A percentile compares a stretch with the other conserved stretches of the same genome.
Evolutionary conservation across 257 asterid genomes (phyloP).

Genomic region (Solanum piurae): DNA sequence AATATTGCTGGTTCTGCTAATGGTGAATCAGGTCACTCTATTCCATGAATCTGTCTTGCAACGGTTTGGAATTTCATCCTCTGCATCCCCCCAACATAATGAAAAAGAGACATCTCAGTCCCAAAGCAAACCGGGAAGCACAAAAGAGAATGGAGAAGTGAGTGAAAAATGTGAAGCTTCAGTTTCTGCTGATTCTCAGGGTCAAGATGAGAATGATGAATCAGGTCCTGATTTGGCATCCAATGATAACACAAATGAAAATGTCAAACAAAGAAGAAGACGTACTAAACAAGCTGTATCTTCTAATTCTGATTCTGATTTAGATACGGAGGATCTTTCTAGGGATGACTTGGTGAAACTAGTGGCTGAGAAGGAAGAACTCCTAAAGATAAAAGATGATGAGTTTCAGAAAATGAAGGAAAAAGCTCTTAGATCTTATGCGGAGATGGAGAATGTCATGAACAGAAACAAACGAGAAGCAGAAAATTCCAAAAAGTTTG

Average conservation of each 20-base stretch:
- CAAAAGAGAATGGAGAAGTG: conserved; percentile 19
- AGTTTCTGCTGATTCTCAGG: conserved; percentile 13
- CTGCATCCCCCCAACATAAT: conserved; percentile 41
- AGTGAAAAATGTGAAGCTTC: conserved; percentile 23
- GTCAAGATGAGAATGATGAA: conserved; percentile 26
- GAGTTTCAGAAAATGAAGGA: conserved; percentile 61
- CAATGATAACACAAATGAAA: conserved; percentile 2
- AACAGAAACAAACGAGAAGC: conserved; percentile 72
- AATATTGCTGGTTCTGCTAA: not conserved
- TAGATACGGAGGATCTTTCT: conserved; percentile 55
- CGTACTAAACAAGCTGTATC: conserved; percentile 30
- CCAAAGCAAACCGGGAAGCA: conserved; percentile 14
- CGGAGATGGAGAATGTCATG: conserved; percentile 82
- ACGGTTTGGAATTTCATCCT: conserved; percentile 43
- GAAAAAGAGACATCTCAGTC: conserved; percentile 38
- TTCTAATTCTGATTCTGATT: conserved; percentile 39
- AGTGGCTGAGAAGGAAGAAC: conserved; percentile 54
- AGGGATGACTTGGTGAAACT: conserved; percentile 69
- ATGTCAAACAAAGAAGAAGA: conserved; percentile 18
- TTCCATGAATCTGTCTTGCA: conserved; percentile 27
- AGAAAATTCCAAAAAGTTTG: conserved; percentile 73
- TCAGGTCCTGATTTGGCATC: conserved; percentile 41
- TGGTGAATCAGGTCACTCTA: conserved; percentile 33
- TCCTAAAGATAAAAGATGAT: conserved; percentile 35
- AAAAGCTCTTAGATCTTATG: conserved; percentile 54